These are phyloP conservation scores for Entomophthora muscae DNA, from an alignment of 371 early-diverging fungal genomes.

Conservation along the genomic window DNA sequence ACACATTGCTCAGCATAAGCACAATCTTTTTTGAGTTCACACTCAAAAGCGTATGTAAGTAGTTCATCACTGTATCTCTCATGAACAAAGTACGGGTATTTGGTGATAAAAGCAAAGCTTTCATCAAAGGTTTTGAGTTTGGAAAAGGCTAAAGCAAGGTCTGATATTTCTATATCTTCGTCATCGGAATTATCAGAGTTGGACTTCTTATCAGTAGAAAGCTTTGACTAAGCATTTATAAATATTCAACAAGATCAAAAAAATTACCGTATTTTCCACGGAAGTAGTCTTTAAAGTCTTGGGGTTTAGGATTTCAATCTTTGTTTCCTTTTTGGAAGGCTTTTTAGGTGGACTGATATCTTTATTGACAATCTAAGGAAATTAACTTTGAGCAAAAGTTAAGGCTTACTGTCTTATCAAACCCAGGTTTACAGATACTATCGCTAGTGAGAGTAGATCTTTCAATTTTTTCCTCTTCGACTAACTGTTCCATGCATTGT, in stretches of 20 bases:
- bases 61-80: constrained; percentile 63
- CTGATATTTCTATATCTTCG: constrained; percentile 37
- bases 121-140: constrained; percentile 41
- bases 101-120: constrained; percentile 39
- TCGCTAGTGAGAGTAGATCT: constrained; percentile 12
- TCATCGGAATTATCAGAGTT: constrained; percentile 25
- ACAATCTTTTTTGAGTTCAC: constrained; percentile 49
- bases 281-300: not conserved
- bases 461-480: constrained; percentile 9
- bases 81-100: constrained; percentile 45
- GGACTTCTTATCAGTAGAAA: constrained; percentile 5
- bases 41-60: constrained; percentile 67
- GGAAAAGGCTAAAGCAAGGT: constrained; percentile 38
- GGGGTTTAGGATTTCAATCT: constrained; percentile 12
- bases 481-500: constrained; percentile 10
- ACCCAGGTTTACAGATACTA: constrained; percentile 11
- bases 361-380: constrained; percentile 4
- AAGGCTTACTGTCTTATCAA: constrained; percentile 12
- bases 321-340: constrained; percentile 4
- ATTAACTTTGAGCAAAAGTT: not conserved
- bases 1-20: constrained; percentile 55
- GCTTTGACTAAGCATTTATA: not conserved
- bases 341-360: constrained; percentile 2
- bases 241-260: not conserved
- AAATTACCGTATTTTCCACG: not conserved